Conservation (phyloP, 2,329 filamentous ascomycete genomes). For the Sclerotinia spermophila region DNA sequence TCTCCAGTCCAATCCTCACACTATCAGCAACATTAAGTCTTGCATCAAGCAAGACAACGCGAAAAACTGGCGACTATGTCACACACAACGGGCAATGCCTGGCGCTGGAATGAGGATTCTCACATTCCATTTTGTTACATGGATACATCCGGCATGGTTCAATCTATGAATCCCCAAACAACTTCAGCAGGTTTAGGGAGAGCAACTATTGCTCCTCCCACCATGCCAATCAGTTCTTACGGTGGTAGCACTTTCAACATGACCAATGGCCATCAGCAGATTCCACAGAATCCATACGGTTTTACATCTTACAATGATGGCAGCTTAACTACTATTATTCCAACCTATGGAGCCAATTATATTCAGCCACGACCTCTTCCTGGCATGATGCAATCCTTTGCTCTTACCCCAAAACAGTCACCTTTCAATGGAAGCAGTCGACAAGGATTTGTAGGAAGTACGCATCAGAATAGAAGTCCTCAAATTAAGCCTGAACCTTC, state of each 20-base stretch:
- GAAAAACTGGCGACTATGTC: slow-evolving; percentile 48
- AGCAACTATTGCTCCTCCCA: slow-evolving; percentile 46
- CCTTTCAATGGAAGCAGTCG: slow-evolving; percentile 36
- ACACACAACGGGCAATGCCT: slow-evolving; percentile 46
- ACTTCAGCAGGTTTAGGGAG: slow-evolving; percentile 42
- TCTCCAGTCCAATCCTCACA: neutral
- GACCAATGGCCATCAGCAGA: slow-evolving; percentile 37
- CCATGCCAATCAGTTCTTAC: slow-evolving; percentile 43
- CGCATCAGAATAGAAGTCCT: slow-evolving; percentile 37
- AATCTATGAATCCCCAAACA: slow-evolving; percentile 46
- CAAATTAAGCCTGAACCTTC: slow-evolving; percentile 39
- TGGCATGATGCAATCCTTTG: slow-evolving; percentile 31
- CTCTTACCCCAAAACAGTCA: slow-evolving; percentile 21
- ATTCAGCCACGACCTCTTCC: slow-evolving; percentile 35
- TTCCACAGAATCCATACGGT: slow-evolving; percentile 41
- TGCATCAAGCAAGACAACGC: slow-evolving; percentile 38
- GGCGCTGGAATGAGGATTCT: slow-evolving; percentile 52
- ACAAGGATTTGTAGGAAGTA: slow-evolving; percentile 35
- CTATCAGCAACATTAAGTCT: slow-evolving; percentile 26
- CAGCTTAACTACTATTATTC: slow-evolving; percentile 32
- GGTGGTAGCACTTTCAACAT: slow-evolving; percentile 44
- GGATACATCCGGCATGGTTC: slow-evolving; percentile 46
- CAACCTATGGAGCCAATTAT: slow-evolving; percentile 33
- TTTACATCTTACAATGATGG: slow-evolving; percentile 40
- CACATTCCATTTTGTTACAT: slow-evolving; percentile 38